Percentiles rank a stretch among this genome's conserved stretches.
phyloP scores from a whole-genome alignment of 2,329 filamentous ascomycete species.

The Ophiostoma sp. region DNA sequence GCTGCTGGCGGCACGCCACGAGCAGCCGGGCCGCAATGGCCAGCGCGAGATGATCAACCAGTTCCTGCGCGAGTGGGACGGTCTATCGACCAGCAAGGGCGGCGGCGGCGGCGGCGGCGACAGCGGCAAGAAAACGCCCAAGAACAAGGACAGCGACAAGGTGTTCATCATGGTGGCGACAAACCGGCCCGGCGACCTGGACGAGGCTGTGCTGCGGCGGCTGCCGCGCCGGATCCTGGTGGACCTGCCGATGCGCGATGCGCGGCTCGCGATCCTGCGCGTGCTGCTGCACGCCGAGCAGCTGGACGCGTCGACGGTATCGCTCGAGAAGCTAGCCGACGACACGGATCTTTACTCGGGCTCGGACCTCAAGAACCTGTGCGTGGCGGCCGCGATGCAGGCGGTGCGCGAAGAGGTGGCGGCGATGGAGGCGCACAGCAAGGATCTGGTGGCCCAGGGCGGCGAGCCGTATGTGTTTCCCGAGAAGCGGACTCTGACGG shows the following conservation, averaged over 20 bases:
- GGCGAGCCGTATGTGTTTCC: slow-evolving; percentile 55
- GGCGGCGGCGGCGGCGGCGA: not conserved
- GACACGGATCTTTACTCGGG: slow-evolving; percentile 74
- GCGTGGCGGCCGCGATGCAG: slow-evolving; percentile 71
- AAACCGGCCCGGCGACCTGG: slow-evolving; percentile 90
- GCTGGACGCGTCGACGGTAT: slow-evolving; percentile 52
- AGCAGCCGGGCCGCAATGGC: slow-evolving; percentile 58
- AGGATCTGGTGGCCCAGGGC: slow-evolving; percentile 33
- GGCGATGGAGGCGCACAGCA: slow-evolving; percentile 46
- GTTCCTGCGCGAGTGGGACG: slow-evolving; percentile 95
- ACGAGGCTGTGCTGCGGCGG: slow-evolving; percentile 76
- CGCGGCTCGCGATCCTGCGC: slow-evolving; percentile 55
- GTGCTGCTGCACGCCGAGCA: slow-evolving; percentile 66
- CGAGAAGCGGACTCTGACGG: slow-evolving; percentile 58
- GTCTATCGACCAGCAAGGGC: slow-evolving; percentile 55
- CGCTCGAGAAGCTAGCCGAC: slow-evolving; percentile 56
- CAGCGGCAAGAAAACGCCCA: not conserved
- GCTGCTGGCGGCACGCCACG: slow-evolving; percentile 72
- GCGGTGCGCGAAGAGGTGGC: slow-evolving; percentile 68
- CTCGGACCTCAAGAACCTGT: slow-evolving; percentile 77
- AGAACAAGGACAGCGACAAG: slow-evolving; percentile 43
- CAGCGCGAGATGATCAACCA: slow-evolving; percentile 94
- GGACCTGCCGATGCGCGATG: slow-evolving; percentile 60
- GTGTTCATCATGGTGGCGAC: slow-evolving; percentile 98
- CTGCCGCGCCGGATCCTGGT: slow-evolving; percentile 67